These are phyloP conservation scores for Cadophora gregata DNA, from an alignment of 2,329 filamentous ascomycete genomes.

Conservation along the genomic window DNA sequence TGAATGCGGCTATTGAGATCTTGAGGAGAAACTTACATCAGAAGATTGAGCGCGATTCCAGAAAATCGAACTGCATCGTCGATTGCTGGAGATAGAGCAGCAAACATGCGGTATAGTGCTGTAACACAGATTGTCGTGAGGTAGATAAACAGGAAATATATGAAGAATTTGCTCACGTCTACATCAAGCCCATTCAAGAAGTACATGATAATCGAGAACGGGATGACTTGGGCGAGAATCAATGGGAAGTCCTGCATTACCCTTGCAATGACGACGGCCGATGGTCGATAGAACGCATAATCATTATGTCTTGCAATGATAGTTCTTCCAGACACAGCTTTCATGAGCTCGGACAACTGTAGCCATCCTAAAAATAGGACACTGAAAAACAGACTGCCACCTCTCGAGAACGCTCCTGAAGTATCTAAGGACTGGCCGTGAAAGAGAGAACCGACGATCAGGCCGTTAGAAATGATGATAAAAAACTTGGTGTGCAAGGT, in stretches of 20 bases:
- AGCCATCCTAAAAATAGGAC: constrained; percentile 73
- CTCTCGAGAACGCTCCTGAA: constrained; percentile 65
- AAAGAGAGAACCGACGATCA: constrained; percentile 82
- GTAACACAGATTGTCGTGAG: constrained; percentile 66
- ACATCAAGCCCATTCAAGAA: constrained; percentile 67
- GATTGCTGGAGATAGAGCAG: constrained; percentile 66
- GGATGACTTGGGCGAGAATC: constrained; percentile 60
- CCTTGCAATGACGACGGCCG: constrained; percentile 67
- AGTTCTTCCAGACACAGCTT: constrained; percentile 72
- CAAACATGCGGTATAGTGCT: constrained; percentile 71
- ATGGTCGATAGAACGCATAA: constrained; percentile 74
- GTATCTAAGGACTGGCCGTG: constrained; percentile 68
- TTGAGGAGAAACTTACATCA: constrained; percentile 48
- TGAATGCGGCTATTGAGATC: background rate
- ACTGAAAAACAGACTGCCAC: constrained; percentile 69
- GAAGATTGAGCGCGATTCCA: constrained; percentile 65
- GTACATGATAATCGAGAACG: constrained; percentile 69
- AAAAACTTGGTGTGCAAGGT: constrained; percentile 81
- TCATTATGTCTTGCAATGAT: constrained; percentile 72
- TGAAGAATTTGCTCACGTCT: constrained; percentile 67
- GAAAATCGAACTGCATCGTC: constrained; percentile 70
- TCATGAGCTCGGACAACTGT: constrained; percentile 79
- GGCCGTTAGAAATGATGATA: constrained; percentile 74
- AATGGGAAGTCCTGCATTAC: constrained; percentile 68
- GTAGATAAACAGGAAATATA: constrained; percentile 70